Base-by-base conservation (phyloP, 2,329 filamentous ascomycete genomes). In the Fusarium metavorans region DNA sequence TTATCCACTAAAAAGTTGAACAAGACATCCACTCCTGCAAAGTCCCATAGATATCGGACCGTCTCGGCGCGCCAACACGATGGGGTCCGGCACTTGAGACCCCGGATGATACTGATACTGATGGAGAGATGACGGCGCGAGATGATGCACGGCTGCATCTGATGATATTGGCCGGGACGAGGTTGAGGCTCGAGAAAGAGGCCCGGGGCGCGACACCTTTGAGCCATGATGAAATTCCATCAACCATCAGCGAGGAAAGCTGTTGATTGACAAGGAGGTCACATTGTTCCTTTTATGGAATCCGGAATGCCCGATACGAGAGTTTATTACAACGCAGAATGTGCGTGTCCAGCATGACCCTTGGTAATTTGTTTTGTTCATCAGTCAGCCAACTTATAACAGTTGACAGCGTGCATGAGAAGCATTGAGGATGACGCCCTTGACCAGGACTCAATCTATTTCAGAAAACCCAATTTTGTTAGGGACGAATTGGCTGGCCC, bases 21-120 rank as follows among this genome's bases (percentile, higher is more conserved):
- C 71, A 52, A 72, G 68, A 69, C 63, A 69, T 58, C 64, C 72
- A 74, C 71, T 52, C 14, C 58, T 58, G 52, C 48, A 64, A 52
- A 39, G 50, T 34, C 20, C 50, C 37, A 41, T 60, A 32, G 23
- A 69, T 72, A 75, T 74, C 72, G 72, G 72, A 67, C 72, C 72
- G 72, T 75, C 70, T 75, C 56, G 71, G 48, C 30, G 64, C 60
- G 50, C 57, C 58, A 62, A 68, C 30, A 43, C 54, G 60, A 66
- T 59, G 41, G 70, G 35, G 43, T 35, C 54, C 61, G 65, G 68
- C 45, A 64, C 37, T 72, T 64, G 60, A 50, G 43, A 58, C 72
- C 64, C 60, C 61, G 43, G 61, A 67, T 62, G 65, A 70, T 48
- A 56, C 52, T 68, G 59, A 30, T 58, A 54, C 52, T 68, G 59